phyloP scores from a whole-genome alignment of 108 stramenopile genomes.

The Fistulifera solaris region DNA sequence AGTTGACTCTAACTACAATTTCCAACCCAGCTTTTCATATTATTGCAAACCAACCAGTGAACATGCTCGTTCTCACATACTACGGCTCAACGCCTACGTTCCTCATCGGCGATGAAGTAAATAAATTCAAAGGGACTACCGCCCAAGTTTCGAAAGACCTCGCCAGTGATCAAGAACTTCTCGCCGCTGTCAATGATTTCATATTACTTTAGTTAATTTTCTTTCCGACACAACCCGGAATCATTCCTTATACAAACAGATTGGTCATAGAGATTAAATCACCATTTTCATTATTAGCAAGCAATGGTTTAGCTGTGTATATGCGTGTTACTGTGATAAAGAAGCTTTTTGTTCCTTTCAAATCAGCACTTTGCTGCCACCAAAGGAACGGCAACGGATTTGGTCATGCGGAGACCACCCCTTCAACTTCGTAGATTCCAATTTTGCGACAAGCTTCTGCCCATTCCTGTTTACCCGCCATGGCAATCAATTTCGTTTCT shows the following conservation, averaged over 20 bases:
- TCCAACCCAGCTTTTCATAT: conserved; percentile 22
- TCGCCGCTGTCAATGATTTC: conserved; percentile 12
- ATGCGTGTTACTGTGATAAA: too few relatives aligned
- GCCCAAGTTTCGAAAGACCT: conserved; percentile 1
- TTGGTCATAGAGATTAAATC: too few relatives aligned
- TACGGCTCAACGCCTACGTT: conserved; percentile 22
- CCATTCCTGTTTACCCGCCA: conserved; percentile 28
- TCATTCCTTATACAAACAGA: too few relatives aligned
- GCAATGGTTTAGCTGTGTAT: too few relatives aligned
- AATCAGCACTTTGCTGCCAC: too few relatives aligned
- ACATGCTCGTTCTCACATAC: conserved; percentile 19
- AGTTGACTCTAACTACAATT: conserved; percentile 17
- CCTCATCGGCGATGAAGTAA: conserved; percentile 1
- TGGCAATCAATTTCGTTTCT: conserved; percentile 12
- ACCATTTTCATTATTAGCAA: too few relatives aligned
- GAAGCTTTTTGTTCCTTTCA: too few relatives aligned
- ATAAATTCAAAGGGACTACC: too few relatives aligned
- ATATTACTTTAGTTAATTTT: not conserved
- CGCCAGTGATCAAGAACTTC: conserved; percentile 20
- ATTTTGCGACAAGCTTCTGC: conserved; percentile 13
- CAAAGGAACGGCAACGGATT: not conserved
- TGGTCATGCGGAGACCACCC: conserved; percentile 1
- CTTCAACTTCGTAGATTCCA: conserved; percentile 16
- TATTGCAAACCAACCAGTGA: conserved; percentile 18
- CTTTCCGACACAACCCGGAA: too few relatives aligned